phyloP scores from a whole-genome alignment of 306 rosid genomes.

The Bauhinia variegata region DNA sequence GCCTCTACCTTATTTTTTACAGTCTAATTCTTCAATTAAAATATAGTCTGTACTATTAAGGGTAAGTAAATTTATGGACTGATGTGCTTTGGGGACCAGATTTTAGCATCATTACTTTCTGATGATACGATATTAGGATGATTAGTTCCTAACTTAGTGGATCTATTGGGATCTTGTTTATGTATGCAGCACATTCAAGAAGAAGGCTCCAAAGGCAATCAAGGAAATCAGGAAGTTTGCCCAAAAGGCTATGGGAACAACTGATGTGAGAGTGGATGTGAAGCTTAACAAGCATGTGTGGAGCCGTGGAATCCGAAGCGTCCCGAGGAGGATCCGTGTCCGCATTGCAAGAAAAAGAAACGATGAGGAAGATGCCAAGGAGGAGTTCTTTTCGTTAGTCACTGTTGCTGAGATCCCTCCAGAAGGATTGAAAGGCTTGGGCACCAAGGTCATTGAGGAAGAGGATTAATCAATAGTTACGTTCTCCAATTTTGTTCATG shows the following conservation, averaged over 20 bases:
- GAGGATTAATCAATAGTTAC: constrained; percentile 44
- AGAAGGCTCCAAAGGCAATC: constrained; percentile 57
- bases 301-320: constrained; percentile 55
- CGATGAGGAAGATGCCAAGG: constrained; percentile 58
- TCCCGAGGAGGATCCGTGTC: constrained; percentile 47
- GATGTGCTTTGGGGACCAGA: neutral
- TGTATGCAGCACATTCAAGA: constrained; percentile 62
- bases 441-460: constrained; percentile 52
- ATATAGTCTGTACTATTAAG: neutral
- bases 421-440: constrained; percentile 52
- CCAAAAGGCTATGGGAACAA: constrained; percentile 54
- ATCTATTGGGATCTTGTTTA: neutral
- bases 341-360: constrained; percentile 47
- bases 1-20: neutral
- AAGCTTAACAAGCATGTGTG: constrained; percentile 56
- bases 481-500: constrained; percentile 30
- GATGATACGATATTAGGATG: neutral
- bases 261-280: constrained; percentile 58
- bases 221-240: constrained; percentile 59
- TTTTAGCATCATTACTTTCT: neutral
- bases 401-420: constrained; percentile 47
- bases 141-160: neutral
- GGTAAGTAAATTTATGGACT: no score
- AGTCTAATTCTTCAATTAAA: neutral
- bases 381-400: constrained; percentile 52